Evolutionary conservation across 1,139 yeast species (phyloP), one percentile per base, ranked within the genome.

Genomic region (Scheffersomyces stambukii): DNA sequence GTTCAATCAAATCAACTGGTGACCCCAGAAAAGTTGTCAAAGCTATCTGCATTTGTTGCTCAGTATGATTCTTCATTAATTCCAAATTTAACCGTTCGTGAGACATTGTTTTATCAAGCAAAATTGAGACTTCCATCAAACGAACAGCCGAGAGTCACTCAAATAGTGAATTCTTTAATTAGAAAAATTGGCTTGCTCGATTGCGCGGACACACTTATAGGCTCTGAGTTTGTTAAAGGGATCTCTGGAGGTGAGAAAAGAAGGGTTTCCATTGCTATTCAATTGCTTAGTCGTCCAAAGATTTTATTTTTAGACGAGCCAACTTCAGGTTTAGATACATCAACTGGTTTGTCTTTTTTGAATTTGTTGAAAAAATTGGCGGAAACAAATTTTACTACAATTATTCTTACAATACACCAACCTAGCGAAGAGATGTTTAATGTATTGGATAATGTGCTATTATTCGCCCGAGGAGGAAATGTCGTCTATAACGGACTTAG

Each of bases 241-340:
- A 69, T 83, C 3, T 77, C 86, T 16, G 93, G 93, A 6, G 94
- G 93, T 31, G 93, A 83, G 44, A 81, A 80, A 44, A 61, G 93
- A 41, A 67, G 93, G 39, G 81, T 83, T 2, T 76, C 86, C 0
- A 81, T 83, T 50, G 86, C 88, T 3, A 72, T 80, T 28, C 91
- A 83, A 47, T 57, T 83, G 23, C 55, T 82, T 21, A 77, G 77
- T 31, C 73, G 76, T 28, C 88, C 89, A 0, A 76, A 75, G 38
- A 67, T 83, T 18, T 50, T 83, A 25, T 64, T 82, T 29, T 54
- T 82, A 25, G 94, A 83, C 51, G 94, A 83, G 41, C 93, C 93
- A 69, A 84, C 95, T 0, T 81, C 94, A 1, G 95, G 95, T 0
- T 61, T 85, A 15, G 95, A 85, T 50, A 75, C 89, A 14, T 24